Conservation (phyloP, 768 basidiomycete species). For the Boletus patriciae region DNA sequence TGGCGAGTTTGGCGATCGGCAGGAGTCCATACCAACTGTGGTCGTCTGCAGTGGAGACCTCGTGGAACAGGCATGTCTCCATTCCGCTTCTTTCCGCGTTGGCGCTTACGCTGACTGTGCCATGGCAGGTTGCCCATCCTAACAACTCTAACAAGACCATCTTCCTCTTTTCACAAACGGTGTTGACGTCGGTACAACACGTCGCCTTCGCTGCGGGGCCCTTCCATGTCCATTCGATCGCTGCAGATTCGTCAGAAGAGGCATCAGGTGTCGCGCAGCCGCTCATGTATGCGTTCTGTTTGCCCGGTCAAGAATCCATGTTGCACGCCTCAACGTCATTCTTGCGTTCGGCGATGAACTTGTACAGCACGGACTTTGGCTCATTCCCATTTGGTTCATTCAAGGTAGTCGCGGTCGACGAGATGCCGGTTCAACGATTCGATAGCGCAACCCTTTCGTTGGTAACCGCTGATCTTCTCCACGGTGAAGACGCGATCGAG, state of each 20-base stretch:
- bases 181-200: constrained; percentile 92
- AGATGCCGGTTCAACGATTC: constrained; percentile 77
- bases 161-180: constrained; percentile 85
- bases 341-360: constrained; percentile 88
- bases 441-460: constrained; percentile 85
- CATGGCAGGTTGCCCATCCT: constrained; percentile 80
- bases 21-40: constrained; percentile 70
- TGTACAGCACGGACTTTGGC: constrained; percentile 87
- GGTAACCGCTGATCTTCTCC: constrained; percentile 75
- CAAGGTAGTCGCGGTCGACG: constrained; percentile 93
- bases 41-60: constrained; percentile 95
- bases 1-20: constrained; percentile 47
- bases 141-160: constrained; percentile 92
- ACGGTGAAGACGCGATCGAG: constrained; percentile 88
- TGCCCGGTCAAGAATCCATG: constrained; percentile 81
- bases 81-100: constrained; percentile 3
- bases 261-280: constrained; percentile 63
- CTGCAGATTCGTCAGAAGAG: constrained; percentile 63
- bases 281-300: constrained; percentile 87
- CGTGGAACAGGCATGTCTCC: constrained; percentile 75
- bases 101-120: constrained; percentile 7
- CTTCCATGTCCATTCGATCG: constrained; percentile 75
- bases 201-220: constrained; percentile 95
- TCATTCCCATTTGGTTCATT: constrained; percentile 96
- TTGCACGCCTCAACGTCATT: constrained; percentile 69